Base-by-base conservation (phyloP, 495 filamentous ascomycete genomes). In the Aspergillus olivimuriae region DNA sequence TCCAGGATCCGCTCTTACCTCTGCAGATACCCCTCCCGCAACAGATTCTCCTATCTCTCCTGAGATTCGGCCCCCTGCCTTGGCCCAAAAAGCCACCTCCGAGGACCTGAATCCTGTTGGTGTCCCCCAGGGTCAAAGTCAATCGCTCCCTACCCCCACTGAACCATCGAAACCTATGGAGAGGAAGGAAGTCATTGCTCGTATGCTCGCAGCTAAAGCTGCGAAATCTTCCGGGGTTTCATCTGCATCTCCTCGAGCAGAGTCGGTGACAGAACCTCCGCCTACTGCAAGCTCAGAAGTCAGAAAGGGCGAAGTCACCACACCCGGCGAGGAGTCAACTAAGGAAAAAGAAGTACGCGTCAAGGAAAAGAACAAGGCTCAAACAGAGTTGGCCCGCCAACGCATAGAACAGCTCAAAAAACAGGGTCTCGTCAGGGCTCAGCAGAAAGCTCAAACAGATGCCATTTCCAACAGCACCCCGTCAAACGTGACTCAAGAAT, bases 121-220 rank as follows among this genome's bases (percentile, higher is more conserved):
- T n/a, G n/a, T n/a, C n/a, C n/a, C n/a, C n/a, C n/a, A n/a, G n/a
- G n/a, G n/a, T n/a, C n/a, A n/a, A n/a, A n/a, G n/a, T n/a, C n/a
- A n/a, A n/a, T n/a, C n/a, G n/a, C n/a, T n/a, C n/a, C n/a, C n/a
- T n/a, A n/a, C 24, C 11, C 24, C 6, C 24, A 5, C 11, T 11
- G 51, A 57, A 2, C 15, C 52, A 5, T 47, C 45, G 3, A 80
- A 78, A 49, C 72, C 77, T 6, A 68, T 87, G 52, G 83, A 87
- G 51, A 74, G 86, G 21, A 88, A 88, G 49, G 84, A 88, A 47
- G 75, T 86, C 31, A 86, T 87, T 52, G 84, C 85, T 14, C 75
- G 79, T 33, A 78, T 87, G 55, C 70, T 86, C 37, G 84, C 86
- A 30, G 82, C 65, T 1, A 76, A 74, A 46, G 69, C 69, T 49